phyloP scores from a whole-genome alignment of 805 yeast species.

The Wickerhamiella parazyma region DNA sequence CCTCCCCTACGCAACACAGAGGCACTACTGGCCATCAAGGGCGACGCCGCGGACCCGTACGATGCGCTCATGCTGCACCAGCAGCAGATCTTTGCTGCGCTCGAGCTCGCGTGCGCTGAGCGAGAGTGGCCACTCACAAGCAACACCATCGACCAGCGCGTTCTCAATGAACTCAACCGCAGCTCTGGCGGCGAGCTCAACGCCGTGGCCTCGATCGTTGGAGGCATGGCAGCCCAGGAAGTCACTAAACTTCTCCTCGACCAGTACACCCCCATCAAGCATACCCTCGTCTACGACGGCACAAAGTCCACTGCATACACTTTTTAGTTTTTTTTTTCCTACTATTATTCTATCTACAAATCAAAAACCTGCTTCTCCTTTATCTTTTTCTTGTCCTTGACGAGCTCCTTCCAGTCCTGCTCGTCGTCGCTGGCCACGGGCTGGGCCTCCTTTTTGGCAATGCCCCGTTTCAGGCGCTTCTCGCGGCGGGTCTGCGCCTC shows the following conservation, averaged over 20 bases:
- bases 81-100: constrained; percentile 16
- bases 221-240: constrained; percentile 83
- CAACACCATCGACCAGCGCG: background rate
- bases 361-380: constrained; percentile 41
- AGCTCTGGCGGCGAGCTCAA: constrained; percentile 35
- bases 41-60: background rate
- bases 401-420: constrained; percentile 80
- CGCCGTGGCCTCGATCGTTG: constrained; percentile 54
- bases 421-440: constrained; percentile 31
- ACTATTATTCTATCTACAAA: constrained; percentile 23
- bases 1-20: background rate
- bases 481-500: constrained; percentile 48
- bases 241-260: constrained; percentile 57
- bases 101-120: constrained; percentile 12
- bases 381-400: constrained; percentile 49
- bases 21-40: constrained; percentile 15
- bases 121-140: constrained; percentile 1
- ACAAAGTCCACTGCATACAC: constrained; percentile 20
- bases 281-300: constrained; percentile 63
- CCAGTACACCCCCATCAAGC: constrained; percentile 70
- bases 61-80: constrained; percentile 12
- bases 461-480: constrained; percentile 52
- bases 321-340: background rate
- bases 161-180: constrained; percentile 16
- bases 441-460: constrained; percentile 28